Percentiles rank a stretch among this genome's conserved stretches.
Evolutionary conservation across 2,329 filamentous ascomycete genomes (phyloP).

Genomic region (Fusarium sp.): DNA sequence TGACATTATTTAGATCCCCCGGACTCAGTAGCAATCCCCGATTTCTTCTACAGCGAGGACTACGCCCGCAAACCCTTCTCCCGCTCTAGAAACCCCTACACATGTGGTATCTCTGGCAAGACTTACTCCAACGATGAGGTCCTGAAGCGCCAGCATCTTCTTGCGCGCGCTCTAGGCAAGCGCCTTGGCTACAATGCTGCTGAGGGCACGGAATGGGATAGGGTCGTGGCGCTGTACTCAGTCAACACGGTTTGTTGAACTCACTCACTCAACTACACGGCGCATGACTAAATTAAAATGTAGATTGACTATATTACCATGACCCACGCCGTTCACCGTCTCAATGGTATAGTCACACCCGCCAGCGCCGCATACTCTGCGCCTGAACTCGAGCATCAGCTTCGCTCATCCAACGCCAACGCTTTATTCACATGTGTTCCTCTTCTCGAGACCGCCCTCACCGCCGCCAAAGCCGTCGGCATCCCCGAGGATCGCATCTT

Average conservation of each 20-base stretch:
- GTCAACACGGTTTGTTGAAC: conserved; percentile 75
- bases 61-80: conserved; percentile 75
- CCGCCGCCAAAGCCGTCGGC: conserved; percentile 72
- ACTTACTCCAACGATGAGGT: conserved; percentile 74
- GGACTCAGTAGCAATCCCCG: conserved; percentile 78
- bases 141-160: conserved; percentile 72
- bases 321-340: conserved; percentile 78
- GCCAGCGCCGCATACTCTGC: conserved; percentile 82
- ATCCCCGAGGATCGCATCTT: conserved; percentile 76
- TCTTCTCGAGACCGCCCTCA: conserved; percentile 72
- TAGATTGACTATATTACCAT: conserved; percentile 82
- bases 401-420: conserved; percentile 76
- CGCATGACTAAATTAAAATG: not conserved
- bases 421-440: conserved; percentile 79
- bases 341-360: conserved; percentile 80
- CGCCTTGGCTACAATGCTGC: conserved; percentile 79
- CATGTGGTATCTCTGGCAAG: conserved; percentile 79
- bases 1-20: conserved; percentile 65
- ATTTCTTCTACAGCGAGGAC: conserved; percentile 82
- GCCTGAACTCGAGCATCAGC: conserved; percentile 77
- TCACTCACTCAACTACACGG: not conserved
- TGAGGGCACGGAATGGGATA: conserved; percentile 82
- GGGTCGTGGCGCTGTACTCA: conserved; percentile 82
- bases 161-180: conserved; percentile 77
- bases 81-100: conserved; percentile 78